Evolutionary conservation across 805 yeast species (phyloP).

Genomic region (Yamadazyma sp.): DNA sequence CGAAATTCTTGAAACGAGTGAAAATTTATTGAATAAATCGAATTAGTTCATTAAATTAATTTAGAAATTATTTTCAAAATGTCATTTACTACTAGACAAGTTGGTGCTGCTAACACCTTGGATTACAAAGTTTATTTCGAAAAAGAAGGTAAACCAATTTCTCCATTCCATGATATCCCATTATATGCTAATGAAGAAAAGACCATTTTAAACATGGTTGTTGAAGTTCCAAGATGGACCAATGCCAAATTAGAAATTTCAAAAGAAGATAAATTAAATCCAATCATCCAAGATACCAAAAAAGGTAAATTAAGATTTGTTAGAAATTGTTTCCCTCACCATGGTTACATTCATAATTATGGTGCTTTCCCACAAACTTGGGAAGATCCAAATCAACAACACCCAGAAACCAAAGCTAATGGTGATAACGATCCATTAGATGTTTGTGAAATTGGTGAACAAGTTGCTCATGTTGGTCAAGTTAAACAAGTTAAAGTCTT

Average conservation of each 20-base stretch:
- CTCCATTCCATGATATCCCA: slow-evolving; percentile 80
- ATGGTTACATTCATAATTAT: slow-evolving; percentile 97
- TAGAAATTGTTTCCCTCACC: slow-evolving; percentile 97
- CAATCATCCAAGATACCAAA: slow-evolving; percentile 95
- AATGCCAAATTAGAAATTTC: slow-evolving; percentile 95
- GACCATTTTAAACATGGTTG: slow-evolving; percentile 75
- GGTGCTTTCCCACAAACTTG: slow-evolving; percentile 98
- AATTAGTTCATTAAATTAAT: neutral
- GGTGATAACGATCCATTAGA: slow-evolving; percentile 98
- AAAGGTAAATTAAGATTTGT: slow-evolving; percentile 95
- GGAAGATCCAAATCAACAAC: slow-evolving; percentile 67
- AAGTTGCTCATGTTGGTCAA: slow-evolving; percentile 46
- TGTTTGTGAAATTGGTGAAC: slow-evolving; percentile 49
- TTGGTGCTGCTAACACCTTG: slow-evolving; percentile 93
- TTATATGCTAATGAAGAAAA: slow-evolving; percentile 92
- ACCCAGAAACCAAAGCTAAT: slow-evolving; percentile 55
- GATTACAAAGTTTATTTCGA: slow-evolving; percentile 91
- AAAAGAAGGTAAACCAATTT: slow-evolving; percentile 89
- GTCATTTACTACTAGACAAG: slow-evolving; percentile 85
- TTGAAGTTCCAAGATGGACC: slow-evolving; percentile 98
- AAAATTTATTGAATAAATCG: neutral
- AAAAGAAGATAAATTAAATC: slow-evolving; percentile 81
- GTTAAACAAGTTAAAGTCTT: slow-evolving; percentile 64
- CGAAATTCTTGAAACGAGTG: neutral
- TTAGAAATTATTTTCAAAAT: slow-evolving; percentile 25